These are phyloP conservation scores for Claviceps sp. DNA, from an alignment of 2,329 filamentous ascomycete species.

Conservation along the genomic window DNA sequence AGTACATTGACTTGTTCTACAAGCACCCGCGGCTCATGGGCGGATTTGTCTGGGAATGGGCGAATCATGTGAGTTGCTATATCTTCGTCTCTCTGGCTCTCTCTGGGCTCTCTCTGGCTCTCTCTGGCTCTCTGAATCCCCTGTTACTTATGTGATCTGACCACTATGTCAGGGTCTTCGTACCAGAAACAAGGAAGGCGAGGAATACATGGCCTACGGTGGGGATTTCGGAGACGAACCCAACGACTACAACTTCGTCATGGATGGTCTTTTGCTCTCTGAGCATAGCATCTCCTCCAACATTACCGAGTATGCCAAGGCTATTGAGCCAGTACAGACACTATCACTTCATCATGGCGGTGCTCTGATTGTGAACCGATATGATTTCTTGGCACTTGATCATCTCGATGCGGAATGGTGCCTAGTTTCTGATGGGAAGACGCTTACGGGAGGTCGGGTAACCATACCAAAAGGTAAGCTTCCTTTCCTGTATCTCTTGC, in stretches of 20 bases:
- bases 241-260: constrained; percentile 45
- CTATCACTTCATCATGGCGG: constrained; percentile 27
- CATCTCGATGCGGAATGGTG: constrained; percentile 33
- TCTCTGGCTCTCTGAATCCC: not conserved
- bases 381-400: constrained; percentile 39
- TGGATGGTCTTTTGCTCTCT: constrained; percentile 36
- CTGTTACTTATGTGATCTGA: not conserved
- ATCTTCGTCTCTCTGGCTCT: not conserved
- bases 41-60: constrained; percentile 54
- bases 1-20: constrained; percentile 55
- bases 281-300: constrained; percentile 39
- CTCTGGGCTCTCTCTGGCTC: not conserved
- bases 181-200: constrained; percentile 26
- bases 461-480: constrained; percentile 27
- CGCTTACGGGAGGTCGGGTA: constrained; percentile 20
- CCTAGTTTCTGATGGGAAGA: constrained; percentile 25
- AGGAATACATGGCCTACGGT: constrained; percentile 42
- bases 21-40: constrained; percentile 39
- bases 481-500: not conserved
- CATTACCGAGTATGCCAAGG: constrained; percentile 41
- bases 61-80: constrained; percentile 30
- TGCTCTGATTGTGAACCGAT: constrained; percentile 36
- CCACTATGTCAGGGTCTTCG: constrained; percentile 21
- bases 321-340: constrained; percentile 44
- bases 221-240: constrained; percentile 49